Conservation (phyloP, 192 early-diverging fungal genomes). For the Coemansia sp. region DNA sequence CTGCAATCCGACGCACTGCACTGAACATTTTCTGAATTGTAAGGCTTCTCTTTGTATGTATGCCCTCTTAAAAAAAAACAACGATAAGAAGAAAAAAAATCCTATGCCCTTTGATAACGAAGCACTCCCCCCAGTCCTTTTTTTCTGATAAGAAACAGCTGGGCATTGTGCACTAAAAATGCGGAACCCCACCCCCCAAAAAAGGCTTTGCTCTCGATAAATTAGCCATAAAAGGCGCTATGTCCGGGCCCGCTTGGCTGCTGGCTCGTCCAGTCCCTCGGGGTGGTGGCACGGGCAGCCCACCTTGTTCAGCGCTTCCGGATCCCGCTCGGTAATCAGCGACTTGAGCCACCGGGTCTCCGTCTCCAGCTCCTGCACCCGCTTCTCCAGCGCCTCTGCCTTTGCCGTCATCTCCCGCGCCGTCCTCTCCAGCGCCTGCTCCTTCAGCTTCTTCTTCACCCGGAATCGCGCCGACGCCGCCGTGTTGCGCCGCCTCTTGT, state of each 20-base stretch:
- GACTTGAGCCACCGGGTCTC: conserved; percentile 89
- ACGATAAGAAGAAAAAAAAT: neutral
- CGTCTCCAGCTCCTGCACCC: conserved; percentile 79
- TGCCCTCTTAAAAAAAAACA: conserved; percentile 15
- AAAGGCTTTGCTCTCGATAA: too few species aligned
- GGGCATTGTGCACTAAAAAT: neutral
- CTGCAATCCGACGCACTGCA: conserved; percentile 32
- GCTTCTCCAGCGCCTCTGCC: conserved; percentile 69
- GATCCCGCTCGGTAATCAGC: conserved; percentile 76
- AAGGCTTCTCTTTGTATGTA: too few species aligned
- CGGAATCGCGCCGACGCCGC: conserved; percentile 93
- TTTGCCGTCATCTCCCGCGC: conserved; percentile 73
- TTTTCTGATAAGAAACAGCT: neutral
- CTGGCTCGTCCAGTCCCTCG: conserved; percentile 32
- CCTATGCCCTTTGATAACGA: too few species aligned
- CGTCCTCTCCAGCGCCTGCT: conserved; percentile 79
- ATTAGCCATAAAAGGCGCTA: too few species aligned
- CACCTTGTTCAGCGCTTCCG: conserved; percentile 38
- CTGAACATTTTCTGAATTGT: conserved; percentile 28
- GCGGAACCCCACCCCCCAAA: conserved; percentile 1
- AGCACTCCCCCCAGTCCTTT: too few species aligned
- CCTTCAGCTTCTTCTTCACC: conserved; percentile 90
- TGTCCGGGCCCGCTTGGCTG: conserved; percentile 16
- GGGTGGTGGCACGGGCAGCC: conserved; percentile 53
- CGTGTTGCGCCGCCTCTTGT: conserved; percentile 93